Percentiles rank a stretch among this genome's conserved stretches.
Conservation (phyloP, 257 asterid genomes). For the Perilla frutescens region DNA sequence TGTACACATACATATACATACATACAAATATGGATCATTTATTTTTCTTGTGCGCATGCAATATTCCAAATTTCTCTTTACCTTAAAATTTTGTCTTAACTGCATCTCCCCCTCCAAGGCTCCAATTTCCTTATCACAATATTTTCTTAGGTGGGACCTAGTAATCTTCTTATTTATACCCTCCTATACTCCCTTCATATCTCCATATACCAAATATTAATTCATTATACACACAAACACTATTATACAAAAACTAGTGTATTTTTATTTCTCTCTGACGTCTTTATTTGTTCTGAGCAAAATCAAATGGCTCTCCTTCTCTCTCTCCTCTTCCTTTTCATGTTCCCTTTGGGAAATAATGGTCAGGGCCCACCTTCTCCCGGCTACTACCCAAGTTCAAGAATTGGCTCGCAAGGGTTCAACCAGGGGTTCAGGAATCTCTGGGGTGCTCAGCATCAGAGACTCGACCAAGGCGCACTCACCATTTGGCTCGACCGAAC, state of each 20-base stretch:
- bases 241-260: background rate
- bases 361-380: constrained; percentile 83
- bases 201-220: constrained; percentile 7
- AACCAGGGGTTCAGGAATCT: constrained; percentile 60
- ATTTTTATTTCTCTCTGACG: background rate
- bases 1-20: background rate
- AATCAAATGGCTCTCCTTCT: constrained; percentile 52
- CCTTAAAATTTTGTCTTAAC: background rate
- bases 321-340: constrained; percentile 41
- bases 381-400: constrained; percentile 76
- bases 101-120: background rate
- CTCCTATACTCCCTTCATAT: background rate
- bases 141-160: constrained; percentile 49
- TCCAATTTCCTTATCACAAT: constrained; percentile 40
- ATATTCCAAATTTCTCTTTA: constrained; percentile 3
- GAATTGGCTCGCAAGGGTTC: constrained; percentile 58
- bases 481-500: constrained; percentile 74
- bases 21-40: background rate
- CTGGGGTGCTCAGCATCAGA: constrained; percentile 94
- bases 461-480: constrained; percentile 58
- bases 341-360: constrained; percentile 51
- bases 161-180: constrained; percentile 53
- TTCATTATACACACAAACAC: background rate
- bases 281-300: too few species aligned
- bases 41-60: constrained; percentile 25